Evolutionary conservation across 2,329 filamentous ascomycete genomes (phyloP).

Genomic region (Fusarium oxysporum): DNA sequence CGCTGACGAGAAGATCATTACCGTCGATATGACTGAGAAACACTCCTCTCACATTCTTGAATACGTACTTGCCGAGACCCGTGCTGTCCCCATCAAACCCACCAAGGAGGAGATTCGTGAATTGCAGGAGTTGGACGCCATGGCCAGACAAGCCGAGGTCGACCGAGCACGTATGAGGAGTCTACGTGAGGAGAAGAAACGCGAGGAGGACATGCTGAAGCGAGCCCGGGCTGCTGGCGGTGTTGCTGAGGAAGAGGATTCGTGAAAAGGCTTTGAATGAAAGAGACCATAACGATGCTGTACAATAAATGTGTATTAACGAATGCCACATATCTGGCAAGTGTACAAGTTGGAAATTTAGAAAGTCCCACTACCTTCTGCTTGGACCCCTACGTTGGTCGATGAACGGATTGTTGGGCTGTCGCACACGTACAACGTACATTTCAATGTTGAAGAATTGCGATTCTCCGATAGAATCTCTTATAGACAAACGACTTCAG

Average conservation of each 20-base stretch:
- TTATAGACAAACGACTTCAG: neutral
- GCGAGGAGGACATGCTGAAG: conserved; percentile 66
- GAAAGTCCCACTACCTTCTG: conserved; percentile 22
- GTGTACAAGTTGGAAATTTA: conserved; percentile 46
- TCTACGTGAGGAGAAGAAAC: conserved; percentile 67
- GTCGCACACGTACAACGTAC: neutral
- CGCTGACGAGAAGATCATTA: conserved; percentile 62
- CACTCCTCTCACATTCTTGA: conserved; percentile 71
- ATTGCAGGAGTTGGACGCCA: conserved; percentile 68
- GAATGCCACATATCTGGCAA: conserved; percentile 39
- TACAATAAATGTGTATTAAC: conserved; percentile 49
- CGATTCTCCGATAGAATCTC: neutral
- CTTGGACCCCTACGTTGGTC: neutral
- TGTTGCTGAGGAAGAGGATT: conserved; percentile 50
- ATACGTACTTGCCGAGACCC: conserved; percentile 71
- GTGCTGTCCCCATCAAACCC: conserved; percentile 66
- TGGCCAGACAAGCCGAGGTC: conserved; percentile 60
- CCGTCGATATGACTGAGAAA: conserved; percentile 73
- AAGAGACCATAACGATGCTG: conserved; percentile 32
- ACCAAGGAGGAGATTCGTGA: conserved; percentile 70
- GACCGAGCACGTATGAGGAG: conserved; percentile 67
- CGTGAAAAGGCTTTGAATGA: conserved; percentile 21
- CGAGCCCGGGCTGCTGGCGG: conserved; percentile 55
- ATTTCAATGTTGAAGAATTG: neutral
- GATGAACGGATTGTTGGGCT: neutral